A percentile compares a stretch with the other conserved stretches of the same genome.
Evolutionary conservation across 2,329 filamentous ascomycete genomes (phyloP).

Genomic region (Talaromyces piceae): DNA sequence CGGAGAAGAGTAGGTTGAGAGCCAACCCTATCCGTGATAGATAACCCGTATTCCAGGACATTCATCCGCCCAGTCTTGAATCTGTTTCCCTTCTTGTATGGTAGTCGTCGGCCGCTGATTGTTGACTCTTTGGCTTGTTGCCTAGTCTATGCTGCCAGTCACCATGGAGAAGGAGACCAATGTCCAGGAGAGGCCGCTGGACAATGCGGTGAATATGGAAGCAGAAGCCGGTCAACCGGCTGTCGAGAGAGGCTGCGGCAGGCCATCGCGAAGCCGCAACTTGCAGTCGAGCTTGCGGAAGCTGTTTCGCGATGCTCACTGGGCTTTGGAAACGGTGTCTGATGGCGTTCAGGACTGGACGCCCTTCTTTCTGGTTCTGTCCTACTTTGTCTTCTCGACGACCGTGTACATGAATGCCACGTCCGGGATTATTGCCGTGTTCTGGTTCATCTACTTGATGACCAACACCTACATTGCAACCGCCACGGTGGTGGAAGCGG

Average conservation of each 20-base stretch:
- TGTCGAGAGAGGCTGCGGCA: background rate
- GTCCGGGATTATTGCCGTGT: conserved; percentile 29
- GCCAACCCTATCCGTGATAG: background rate
- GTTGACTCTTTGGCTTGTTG: background rate
- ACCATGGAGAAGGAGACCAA: conserved; percentile 9
- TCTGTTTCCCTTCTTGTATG: background rate
- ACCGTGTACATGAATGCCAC: conserved; percentile 36
- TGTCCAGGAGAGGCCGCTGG: conserved; percentile 1
- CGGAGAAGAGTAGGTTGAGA: background rate
- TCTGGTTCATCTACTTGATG: conserved; percentile 40
- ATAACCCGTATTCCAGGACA: background rate
- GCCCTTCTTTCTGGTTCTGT: conserved; percentile 34
- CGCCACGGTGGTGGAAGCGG: conserved; percentile 35
- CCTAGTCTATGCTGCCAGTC: background rate
- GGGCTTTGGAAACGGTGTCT: conserved; percentile 8
- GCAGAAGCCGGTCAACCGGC: background rate
- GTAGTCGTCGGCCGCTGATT: background rate
- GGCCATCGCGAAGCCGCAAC: conserved; percentile 2
- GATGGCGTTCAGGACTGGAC: conserved; percentile 30
- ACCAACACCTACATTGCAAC: conserved; percentile 41
- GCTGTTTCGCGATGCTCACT: conserved; percentile 6
- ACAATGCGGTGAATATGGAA: background rate
- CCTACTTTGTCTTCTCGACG: conserved; percentile 36
- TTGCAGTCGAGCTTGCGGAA: conserved; percentile 7
- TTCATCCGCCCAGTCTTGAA: background rate